Conservation (phyloP, 352 stramenopile species). For the Phytophthora nicotianae region DNA sequence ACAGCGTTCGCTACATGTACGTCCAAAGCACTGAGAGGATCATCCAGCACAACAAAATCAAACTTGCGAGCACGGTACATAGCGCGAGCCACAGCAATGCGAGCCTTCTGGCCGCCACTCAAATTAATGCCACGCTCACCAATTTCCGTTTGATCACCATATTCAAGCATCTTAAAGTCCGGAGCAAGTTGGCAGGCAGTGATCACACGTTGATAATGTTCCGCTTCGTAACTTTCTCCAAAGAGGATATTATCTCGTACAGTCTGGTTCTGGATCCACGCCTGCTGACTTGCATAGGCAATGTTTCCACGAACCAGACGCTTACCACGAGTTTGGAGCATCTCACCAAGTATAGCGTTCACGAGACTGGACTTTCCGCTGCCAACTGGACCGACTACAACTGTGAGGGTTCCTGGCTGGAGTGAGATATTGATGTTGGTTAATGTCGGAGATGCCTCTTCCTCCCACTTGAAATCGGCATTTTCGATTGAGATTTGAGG, state of each 20-base stretch:
- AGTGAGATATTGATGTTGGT: conserved; percentile 60
- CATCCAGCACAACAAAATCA: conserved; percentile 72
- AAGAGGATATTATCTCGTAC: conserved; percentile 70
- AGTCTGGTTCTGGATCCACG: conserved; percentile 63
- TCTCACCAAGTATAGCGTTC: conserved; percentile 55
- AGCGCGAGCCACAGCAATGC: conserved; percentile 59
- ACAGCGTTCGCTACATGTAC: conserved; percentile 94
- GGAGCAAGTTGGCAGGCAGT: conserved; percentile 77
- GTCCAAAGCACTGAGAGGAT: conserved; percentile 71
- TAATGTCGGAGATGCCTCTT: conserved; percentile 19
- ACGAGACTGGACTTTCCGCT: conserved; percentile 62
- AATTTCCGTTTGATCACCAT: conserved; percentile 94
- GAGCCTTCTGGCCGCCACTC: conserved; percentile 83
- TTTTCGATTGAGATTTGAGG: conserved; percentile 38
- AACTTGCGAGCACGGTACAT: conserved; percentile 62
- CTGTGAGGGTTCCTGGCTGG: conserved; percentile 43
- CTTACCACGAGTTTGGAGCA: conserved; percentile 38
- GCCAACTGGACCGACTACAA: conserved; percentile 53
- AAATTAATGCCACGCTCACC: conserved; percentile 89
- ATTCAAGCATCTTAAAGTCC: conserved; percentile 77
- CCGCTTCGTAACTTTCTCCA: conserved; percentile 40
- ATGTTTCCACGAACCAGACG: conserved; percentile 30
- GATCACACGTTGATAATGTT: conserved; percentile 60
- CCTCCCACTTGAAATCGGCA: conserved; percentile 28
- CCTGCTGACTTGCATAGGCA: conserved; percentile 50